These are phyloP conservation scores for Zygnema cylindricum DNA, from an alignment of 139 green algal genomes.

Conservation along the genomic window DNA sequence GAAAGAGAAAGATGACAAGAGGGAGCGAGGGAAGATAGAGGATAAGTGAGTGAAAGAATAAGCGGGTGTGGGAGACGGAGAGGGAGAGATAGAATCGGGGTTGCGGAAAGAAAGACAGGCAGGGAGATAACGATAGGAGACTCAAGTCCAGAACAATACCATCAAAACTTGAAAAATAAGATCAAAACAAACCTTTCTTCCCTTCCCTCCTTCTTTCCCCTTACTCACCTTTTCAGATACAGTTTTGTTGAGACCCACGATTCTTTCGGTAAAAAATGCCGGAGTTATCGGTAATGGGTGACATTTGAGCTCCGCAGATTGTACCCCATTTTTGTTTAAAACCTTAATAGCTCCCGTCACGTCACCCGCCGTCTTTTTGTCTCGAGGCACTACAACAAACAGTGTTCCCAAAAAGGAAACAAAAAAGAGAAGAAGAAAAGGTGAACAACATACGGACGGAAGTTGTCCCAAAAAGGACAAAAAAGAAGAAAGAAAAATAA, in stretches of 20 bases:
- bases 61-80: no score
- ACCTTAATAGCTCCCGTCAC: neutral
- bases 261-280: neutral
- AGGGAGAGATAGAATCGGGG: no score
- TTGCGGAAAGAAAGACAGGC: no score
- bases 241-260: neutral
- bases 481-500: slow-evolving; percentile 5
- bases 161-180: no score
- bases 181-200: no score
- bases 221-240: neutral
- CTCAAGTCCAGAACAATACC: no score
- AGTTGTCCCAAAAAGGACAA: neutral
- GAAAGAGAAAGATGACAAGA: no score
- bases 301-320: neutral
- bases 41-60: no score
- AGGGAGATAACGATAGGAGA: no score
- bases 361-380: neutral
- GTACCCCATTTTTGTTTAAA: neutral
- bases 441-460: neutral
- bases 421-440: neutral
- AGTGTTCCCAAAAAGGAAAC: neutral
- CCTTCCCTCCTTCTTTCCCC: no score
- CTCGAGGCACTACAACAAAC: neutral
- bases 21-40: no score
- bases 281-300: neutral